phyloP scores from a whole-genome alignment of 441 rosid species.

The Syzygium syzygioides region DNA sequence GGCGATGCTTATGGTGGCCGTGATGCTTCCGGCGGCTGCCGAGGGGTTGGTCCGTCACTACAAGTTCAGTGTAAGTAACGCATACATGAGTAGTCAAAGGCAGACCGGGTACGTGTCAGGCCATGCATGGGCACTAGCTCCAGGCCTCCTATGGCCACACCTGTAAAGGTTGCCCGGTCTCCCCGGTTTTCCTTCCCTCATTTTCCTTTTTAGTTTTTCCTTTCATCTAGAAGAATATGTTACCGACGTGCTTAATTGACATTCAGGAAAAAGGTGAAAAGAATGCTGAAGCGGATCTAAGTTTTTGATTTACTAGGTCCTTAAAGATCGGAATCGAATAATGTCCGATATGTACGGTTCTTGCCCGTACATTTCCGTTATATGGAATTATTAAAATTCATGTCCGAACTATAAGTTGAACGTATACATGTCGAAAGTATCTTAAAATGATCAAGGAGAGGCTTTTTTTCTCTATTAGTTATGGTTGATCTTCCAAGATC shows the following conservation, averaged over 20 bases:
- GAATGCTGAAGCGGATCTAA: not conserved
- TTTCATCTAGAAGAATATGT: not conserved
- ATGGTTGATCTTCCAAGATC: not conserved
- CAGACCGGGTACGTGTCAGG: not conserved
- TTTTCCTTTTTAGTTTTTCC: not conserved
- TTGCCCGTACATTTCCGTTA: not conserved
- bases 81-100: not conserved
- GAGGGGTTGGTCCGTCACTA: slow-evolving; percentile 48
- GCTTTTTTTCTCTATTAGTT: not conserved
- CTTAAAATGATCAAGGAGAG: not conserved
- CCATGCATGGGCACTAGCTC: not conserved
- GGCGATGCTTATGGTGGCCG: slow-evolving; percentile 21
- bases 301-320: not conserved
- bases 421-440: not conserved
- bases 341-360: not conserved
- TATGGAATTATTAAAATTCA: not conserved
- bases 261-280: not conserved
- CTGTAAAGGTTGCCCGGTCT: not conserved
- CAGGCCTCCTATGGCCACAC: not conserved
- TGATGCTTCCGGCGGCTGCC: slow-evolving; percentile 27
- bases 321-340: not conserved
- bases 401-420: not conserved
- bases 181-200: not conserved
- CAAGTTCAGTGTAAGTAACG: slow-evolving; percentile 53
- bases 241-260: not conserved